Percentiles rank a stretch among this genome's conserved stretches.
These are phyloP conservation scores for Ophiostoma perfectum DNA, from an alignment of 2,329 filamentous ascomycete genomes.

Conservation along the genomic window DNA sequence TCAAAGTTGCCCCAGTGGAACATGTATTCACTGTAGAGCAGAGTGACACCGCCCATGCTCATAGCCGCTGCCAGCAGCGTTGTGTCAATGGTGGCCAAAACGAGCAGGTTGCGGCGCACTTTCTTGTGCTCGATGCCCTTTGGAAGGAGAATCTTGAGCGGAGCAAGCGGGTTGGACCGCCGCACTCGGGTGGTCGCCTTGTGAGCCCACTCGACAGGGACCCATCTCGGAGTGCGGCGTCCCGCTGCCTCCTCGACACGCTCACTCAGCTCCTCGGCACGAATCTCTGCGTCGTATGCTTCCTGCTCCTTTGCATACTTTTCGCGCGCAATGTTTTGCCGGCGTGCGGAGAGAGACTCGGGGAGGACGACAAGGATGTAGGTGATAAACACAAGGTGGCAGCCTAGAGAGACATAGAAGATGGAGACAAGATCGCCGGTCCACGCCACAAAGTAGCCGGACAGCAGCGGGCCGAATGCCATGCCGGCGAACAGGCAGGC, in stretches of 20 bases:
- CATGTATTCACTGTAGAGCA: constrained; percentile 74
- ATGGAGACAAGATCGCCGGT: constrained; percentile 72
- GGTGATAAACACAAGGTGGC: constrained; percentile 67
- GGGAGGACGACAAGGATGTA: constrained; percentile 69
- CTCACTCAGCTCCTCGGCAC: constrained; percentile 24
- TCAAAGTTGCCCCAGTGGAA: constrained; percentile 82
- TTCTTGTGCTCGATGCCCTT: constrained; percentile 56
- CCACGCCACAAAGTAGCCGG: constrained; percentile 71
- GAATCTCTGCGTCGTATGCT: constrained; percentile 31
- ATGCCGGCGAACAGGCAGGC: constrained; percentile 85
- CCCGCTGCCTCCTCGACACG: constrained; percentile 14
- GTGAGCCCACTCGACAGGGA: constrained; percentile 25
- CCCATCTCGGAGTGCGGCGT: constrained; percentile 23
- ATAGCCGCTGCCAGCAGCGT: constrained; percentile 76
- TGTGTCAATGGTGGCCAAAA: constrained; percentile 75
- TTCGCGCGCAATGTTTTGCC: constrained; percentile 64
- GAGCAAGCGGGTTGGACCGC: constrained; percentile 63
- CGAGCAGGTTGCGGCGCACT: constrained; percentile 73
- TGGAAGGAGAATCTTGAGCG: constrained; percentile 73
- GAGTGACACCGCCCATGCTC: constrained; percentile 71
- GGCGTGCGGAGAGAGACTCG: constrained; percentile 72
- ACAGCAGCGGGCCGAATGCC: constrained; percentile 75
- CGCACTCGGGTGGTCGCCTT: constrained; percentile 35
- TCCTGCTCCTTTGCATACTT: constrained; percentile 52
- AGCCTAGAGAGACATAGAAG: constrained; percentile 73